A percentile compares a stretch with the other conserved stretches of the same genome.
Conservation (phyloP, 352 stramenopile species). For the Halophytophthora polymorphica region DNA sequence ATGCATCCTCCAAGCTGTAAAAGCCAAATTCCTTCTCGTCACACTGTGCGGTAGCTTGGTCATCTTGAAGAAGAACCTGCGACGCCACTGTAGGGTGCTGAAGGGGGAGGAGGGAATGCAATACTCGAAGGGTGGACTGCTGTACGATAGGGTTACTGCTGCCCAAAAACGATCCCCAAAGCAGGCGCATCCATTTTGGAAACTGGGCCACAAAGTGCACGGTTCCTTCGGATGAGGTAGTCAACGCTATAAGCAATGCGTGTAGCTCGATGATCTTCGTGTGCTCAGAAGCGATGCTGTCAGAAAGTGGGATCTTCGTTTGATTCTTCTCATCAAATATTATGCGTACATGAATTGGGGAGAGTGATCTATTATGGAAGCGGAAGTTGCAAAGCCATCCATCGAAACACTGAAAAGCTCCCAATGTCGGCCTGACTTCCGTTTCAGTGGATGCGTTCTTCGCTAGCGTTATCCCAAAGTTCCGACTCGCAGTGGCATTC, state of each 20-base stretch:
- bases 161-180: conserved; percentile 46
- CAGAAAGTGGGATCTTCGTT: neutral
- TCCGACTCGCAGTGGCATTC: conserved; percentile 11
- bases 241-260: conserved; percentile 40
- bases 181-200: conserved; percentile 47
- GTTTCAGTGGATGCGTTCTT: conserved; percentile 6
- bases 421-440: neutral
- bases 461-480: conserved; percentile 1
- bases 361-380: conserved; percentile 88
- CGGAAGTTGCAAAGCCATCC: conserved; percentile 84
- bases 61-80: conserved; percentile 14
- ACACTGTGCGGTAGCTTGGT: neutral
- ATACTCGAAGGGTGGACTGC: conserved; percentile 58
- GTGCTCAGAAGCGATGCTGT: neutral
- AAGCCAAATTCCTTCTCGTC: conserved; percentile 19
- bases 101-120: conserved; percentile 35
- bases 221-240: conserved; percentile 47
- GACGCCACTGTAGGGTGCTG: conserved; percentile 28
- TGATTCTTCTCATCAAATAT: conserved; percentile 81
- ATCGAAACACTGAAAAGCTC: conserved; percentile 60
- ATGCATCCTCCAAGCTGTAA: conserved; percentile 19
- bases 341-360: conserved; percentile 90
- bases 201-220: conserved; percentile 36
- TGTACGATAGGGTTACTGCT: conserved; percentile 50
- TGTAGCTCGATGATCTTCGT: conserved; percentile 33